Evolutionary conservation across 202 grass and related monocot genomes (phyloP).

Genomic region (Zoysia matrella): DNA sequence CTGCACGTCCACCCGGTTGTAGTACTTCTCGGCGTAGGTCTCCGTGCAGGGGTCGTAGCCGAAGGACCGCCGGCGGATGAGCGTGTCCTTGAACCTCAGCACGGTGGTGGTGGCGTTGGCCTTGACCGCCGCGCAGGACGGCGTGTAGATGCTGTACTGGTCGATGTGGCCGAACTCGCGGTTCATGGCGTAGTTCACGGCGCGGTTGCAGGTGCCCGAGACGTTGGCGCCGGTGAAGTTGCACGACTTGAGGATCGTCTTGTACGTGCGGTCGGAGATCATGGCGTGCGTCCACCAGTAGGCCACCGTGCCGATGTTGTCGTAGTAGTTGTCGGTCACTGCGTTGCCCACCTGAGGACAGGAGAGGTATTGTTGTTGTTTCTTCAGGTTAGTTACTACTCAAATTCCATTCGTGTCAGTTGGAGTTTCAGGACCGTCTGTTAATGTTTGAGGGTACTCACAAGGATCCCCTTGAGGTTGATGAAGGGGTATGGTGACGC

Average conservation of each 20-base stretch:
- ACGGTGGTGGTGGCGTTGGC: conserved; percentile 34
- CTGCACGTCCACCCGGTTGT: too few species aligned
- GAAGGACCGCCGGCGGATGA: too few species aligned
- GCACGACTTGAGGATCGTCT: too few species aligned
- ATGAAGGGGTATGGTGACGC: conserved; percentile 55
- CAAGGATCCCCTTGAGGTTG: conserved; percentile 47
- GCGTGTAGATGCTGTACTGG: conserved; percentile 99
- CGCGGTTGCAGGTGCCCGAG: too few species aligned
- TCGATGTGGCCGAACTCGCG: conserved; percentile 98
- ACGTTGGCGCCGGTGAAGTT: too few species aligned
- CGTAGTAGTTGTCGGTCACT: background rate
- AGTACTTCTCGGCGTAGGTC: too few species aligned
- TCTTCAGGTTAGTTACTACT: background rate
- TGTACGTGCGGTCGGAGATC: too few species aligned
- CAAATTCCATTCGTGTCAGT: background rate
- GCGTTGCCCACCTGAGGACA: conserved; percentile 83
- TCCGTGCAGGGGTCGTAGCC: too few species aligned
- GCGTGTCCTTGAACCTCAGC: too few species aligned
- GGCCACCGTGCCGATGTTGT: too few species aligned
- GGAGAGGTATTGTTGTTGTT: background rate
- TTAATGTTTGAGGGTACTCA: conserved; percentile 44
- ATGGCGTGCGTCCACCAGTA: too few species aligned
- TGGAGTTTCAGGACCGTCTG: background rate
- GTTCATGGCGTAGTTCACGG: conserved; percentile 76
- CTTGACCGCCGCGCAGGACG: conserved; percentile 55